Evolutionary conservation across 345 rosid genomes (phyloP).

Genomic region (Arabidopsis suecica): DNA sequence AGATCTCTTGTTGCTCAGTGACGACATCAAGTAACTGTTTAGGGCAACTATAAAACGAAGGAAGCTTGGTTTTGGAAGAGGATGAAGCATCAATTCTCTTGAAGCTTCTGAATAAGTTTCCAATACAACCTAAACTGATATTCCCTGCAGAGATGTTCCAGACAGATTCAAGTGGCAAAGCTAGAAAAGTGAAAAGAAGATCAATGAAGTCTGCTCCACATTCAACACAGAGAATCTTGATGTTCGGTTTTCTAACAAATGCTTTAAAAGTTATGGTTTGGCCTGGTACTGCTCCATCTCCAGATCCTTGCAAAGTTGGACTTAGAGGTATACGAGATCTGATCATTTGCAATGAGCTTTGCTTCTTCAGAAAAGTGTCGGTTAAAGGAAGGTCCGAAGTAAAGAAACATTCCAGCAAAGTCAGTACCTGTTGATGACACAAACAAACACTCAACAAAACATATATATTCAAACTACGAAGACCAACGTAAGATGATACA

Average conservation of each 20-base stretch:
- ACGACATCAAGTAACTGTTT: slow-evolving; percentile 4
- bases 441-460: not conserved
- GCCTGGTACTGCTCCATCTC: not conserved
- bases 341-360: not conserved
- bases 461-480: not conserved
- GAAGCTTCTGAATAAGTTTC: slow-evolving; percentile 21
- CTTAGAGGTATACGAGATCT: not conserved
- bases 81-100: not conserved
- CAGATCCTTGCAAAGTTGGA: not conserved
- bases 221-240: slow-evolving; percentile 16
- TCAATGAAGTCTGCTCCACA: slow-evolving; percentile 19
- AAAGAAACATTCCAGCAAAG: slow-evolving; percentile 16
- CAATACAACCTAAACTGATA: slow-evolving; percentile 18
- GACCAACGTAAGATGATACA: not conserved
- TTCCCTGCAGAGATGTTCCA: not conserved
- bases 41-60: not conserved
- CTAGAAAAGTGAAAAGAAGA: slow-evolving; percentile 23
- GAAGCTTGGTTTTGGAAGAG: not conserved
- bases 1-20: slow-evolving; percentile 4
- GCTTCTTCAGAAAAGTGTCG: slow-evolving; percentile 27
- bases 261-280: slow-evolving; percentile 19
- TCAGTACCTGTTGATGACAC: not conserved
- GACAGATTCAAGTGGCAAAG: slow-evolving; percentile 11
- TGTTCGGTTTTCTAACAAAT: not conserved
- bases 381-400: slow-evolving; percentile 33